These are phyloP conservation scores for Ceratocystis eucalypticola DNA, from an alignment of 2,329 filamentous ascomycete species.

Conservation along the genomic window DNA sequence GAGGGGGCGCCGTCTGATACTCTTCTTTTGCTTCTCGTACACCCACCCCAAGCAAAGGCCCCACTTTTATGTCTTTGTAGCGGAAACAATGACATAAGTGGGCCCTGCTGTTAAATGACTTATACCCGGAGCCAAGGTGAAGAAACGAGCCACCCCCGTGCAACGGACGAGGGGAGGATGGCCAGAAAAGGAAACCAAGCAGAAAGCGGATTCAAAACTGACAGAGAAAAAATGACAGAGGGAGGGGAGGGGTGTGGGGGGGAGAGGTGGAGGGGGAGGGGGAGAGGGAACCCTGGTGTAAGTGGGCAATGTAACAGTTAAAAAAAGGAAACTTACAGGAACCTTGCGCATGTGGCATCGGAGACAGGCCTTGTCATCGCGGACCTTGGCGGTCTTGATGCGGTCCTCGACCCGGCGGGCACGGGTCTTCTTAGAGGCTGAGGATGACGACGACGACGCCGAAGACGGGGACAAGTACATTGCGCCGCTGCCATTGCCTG, in stretches of 20 bases:
- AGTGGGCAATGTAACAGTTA: not conserved
- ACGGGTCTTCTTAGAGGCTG: conserved; percentile 10
- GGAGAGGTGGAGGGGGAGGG: not conserved
- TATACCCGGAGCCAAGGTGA: not conserved
- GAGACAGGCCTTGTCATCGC: conserved; percentile 36
- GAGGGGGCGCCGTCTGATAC: conserved; percentile 4
- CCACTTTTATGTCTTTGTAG: not conserved
- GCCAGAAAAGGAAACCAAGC: not conserved
- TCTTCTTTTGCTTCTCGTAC: not conserved
- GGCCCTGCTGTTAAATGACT: not conserved
- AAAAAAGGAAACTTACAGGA: conserved; percentile 28
- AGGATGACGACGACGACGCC: not conserved
- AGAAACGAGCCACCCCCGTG: conserved; percentile 12
- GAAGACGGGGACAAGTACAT: not conserved
- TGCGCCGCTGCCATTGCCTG: not conserved
- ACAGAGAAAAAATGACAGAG: not conserved
- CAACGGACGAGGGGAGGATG: conserved; percentile 1
- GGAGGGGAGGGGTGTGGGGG: not conserved
- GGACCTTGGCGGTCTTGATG: conserved; percentile 36
- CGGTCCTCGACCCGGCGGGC: conserved; percentile 25
- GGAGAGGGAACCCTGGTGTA: not conserved
- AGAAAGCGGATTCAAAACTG: not conserved
- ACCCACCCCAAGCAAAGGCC: conserved; percentile 3
- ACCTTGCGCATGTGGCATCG: conserved; percentile 37
- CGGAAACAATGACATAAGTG: not conserved